Conservation (phyloP, 2,329 filamentous ascomycete genomes). For the Zalaria obscura region DNA sequence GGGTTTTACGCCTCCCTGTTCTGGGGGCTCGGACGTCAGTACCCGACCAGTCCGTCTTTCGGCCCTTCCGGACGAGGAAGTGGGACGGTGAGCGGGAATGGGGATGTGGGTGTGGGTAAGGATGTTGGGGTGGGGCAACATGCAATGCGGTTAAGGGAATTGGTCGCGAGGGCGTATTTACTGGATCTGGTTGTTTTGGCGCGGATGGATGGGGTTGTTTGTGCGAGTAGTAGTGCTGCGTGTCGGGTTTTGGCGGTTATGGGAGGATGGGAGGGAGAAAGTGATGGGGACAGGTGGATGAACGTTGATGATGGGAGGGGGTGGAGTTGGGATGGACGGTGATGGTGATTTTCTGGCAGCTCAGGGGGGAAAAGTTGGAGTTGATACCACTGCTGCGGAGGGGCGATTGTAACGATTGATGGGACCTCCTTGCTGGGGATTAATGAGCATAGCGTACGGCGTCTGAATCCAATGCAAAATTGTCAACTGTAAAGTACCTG, state of each 20-base stretch:
- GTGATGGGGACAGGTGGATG: conserved; percentile 50
- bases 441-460: no score
- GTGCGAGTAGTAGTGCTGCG: conserved; percentile 52
- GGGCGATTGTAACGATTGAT: no score
- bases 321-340: conserved; percentile 20
- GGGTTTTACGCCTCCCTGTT: conserved; percentile 76
- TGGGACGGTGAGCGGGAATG: no score
- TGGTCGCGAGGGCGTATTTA: conserved; percentile 68
- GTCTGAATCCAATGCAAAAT: no score
- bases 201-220: conserved; percentile 54
- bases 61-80: no score
- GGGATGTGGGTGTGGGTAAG: conserved; percentile 8
- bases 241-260: conserved; percentile 70
- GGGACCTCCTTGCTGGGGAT: no score
- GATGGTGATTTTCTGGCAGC: conserved; percentile 2
- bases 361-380: not conserved
- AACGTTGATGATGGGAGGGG: conserved; percentile 57
- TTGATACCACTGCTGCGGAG: not conserved
- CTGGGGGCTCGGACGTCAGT: conserved; percentile 62
- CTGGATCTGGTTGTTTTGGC: conserved; percentile 67
- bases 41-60: no score
- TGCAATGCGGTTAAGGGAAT: conserved; percentile 53
- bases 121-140: conserved; percentile 17
- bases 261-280: conserved; percentile 77
- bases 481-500: not conserved